These are phyloP conservation scores for Chrysopogon serrulatus DNA, from an alignment of 176 grass and related monocot species.

Conservation along the genomic window DNA sequence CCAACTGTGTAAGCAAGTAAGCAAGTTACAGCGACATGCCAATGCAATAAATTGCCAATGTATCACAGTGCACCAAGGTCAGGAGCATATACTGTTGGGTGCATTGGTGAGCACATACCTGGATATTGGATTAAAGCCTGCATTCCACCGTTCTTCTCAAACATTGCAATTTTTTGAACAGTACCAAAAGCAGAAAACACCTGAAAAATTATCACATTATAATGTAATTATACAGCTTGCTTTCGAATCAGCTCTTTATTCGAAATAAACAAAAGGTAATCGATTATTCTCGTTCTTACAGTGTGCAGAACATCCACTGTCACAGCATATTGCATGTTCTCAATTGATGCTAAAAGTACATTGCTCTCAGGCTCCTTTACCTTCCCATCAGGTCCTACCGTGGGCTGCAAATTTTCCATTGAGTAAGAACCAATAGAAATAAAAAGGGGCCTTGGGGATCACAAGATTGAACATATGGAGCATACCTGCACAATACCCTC, in stretches of 20 bases:
- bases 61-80: background rate
- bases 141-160: conserved; percentile 93
- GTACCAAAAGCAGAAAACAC: conserved; percentile 96
- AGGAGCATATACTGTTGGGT: conserved; percentile 6
- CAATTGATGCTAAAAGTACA: conserved; percentile 89
- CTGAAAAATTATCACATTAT: conserved; percentile 48
- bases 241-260: background rate
- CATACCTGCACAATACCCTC: conserved; percentile 80
- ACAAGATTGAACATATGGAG: conserved; percentile 8
- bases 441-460: background rate
- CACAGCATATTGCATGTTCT: conserved; percentile 95
- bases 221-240: conserved; percentile 7
- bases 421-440: conserved; percentile 4
- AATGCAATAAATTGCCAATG: conserved; percentile 1
- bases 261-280: background rate
- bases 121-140: conserved; percentile 96
- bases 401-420: conserved; percentile 46
- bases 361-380: conserved; percentile 81
- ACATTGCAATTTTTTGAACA: conserved; percentile 97
- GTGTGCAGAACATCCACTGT: conserved; percentile 94
- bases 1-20: background rate
- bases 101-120: conserved; percentile 39
- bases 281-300: conserved; percentile 42
- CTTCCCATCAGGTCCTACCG: conserved; percentile 74
- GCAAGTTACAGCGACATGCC: background rate